Evolutionary conservation across 1,284 basidiomycete genomes (phyloP), one percentile per base, ranked within the genome.

Genomic region (Fomitopsis betulina): DNA sequence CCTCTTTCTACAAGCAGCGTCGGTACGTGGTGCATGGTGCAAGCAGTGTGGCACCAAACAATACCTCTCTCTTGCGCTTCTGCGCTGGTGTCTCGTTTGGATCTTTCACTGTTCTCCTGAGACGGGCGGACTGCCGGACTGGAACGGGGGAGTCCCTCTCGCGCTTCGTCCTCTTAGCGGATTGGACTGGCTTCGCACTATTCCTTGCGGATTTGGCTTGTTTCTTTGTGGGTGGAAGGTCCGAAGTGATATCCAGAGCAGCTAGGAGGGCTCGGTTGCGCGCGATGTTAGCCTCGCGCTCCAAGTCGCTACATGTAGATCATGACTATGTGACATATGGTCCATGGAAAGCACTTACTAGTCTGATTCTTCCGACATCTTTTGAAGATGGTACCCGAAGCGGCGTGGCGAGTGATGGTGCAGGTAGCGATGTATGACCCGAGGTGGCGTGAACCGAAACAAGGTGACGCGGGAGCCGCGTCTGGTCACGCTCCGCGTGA

Each of bases 261-360:
- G 87, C 84, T 35, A 93, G 77, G 8, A 92, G 75, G 10, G 83
- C 86, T 43, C 81, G 84, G 68, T 93, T 93, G 51, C 87, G 80
- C 12, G 87, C 88, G 54, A 93, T 91, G 65, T 91, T 92, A 8
- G 83, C 85, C 66, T 87, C 83, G 15, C 90, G 85, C 65, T 90
- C 86, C 35, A 80, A 72, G 72, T 92, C 90, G 67, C 89, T 91
- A 62, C 15, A 52, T 15, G 30, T 15, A 43, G 10, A 32, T 30
- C 15, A 13, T n/a, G 13, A 19, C n/a, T 2, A 8, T 12, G 21
- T 19, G 15, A 23, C 37, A 53, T 15, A 38, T 12, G 7, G 19
- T 13, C 17, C 15, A n/a, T 42, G 27, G 3, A 23, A 53, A 1
- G 15, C 9, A 65, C 65, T 58, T 37, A 68, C 66, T 65, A 68